phyloP scores from a whole-genome alignment of 305 asterid species.

The Withania somnifera region DNA sequence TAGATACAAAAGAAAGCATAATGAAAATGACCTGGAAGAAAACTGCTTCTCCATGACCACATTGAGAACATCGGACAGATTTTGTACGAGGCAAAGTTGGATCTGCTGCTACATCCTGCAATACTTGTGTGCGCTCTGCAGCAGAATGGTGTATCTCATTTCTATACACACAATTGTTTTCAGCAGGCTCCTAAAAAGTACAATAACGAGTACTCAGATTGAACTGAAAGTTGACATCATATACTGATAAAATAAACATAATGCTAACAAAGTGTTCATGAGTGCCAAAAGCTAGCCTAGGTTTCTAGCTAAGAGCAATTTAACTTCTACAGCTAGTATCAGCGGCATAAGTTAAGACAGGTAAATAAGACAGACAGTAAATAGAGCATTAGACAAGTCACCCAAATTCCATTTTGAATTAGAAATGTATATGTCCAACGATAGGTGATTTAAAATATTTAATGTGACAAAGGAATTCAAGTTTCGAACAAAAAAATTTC shows the following conservation, averaged over 20 bases:
- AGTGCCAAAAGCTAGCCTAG: neutral
- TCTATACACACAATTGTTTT: conserved; percentile 79
- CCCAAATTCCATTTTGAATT: neutral
- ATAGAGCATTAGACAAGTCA: neutral
- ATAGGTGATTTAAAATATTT: neutral
- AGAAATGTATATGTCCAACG: neutral
- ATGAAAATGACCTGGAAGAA: conserved; percentile 66
- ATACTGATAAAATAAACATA: neutral
- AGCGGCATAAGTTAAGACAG: neutral
- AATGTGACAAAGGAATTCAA: neutral
- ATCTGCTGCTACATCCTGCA: conserved; percentile 97
- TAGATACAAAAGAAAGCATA: neutral
- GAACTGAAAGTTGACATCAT: neutral
- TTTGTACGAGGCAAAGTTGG: conserved; percentile 98
- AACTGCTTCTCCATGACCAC: conserved; percentile 98
- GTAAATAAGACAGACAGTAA: neutral
- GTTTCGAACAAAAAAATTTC: neutral
- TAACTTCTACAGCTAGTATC: neutral
- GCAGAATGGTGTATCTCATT: conserved; percentile 87
- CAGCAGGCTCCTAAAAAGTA: conserved; percentile 72
- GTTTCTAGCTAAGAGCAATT: neutral
- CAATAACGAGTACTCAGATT: neutral
- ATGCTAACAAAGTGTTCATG: neutral
- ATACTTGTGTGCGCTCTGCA: conserved; percentile 81
- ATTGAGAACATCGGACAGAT: conserved; percentile 63